These are phyloP conservation scores for Neonectria coccinea DNA, from an alignment of 2,329 filamentous ascomycete species.

Conservation along the genomic window DNA sequence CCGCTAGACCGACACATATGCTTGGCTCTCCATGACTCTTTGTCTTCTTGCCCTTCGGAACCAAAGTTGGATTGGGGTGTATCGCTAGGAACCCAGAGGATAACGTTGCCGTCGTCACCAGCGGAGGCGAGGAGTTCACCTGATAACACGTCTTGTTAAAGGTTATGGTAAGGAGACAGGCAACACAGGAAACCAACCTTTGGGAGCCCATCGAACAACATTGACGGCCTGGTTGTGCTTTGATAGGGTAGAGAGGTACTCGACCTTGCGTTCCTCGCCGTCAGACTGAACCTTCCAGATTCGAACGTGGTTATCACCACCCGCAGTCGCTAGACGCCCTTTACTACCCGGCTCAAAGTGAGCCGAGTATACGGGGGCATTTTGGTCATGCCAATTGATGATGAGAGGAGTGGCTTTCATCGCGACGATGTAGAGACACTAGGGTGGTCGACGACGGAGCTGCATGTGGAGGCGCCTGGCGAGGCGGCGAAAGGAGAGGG, in stretches of 20 bases:
- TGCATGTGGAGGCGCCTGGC: constrained; percentile 46
- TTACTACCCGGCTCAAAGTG: constrained; percentile 96
- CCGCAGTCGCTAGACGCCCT: constrained; percentile 90
- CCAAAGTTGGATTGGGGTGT: constrained; percentile 77
- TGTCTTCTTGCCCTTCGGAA: constrained; percentile 88
- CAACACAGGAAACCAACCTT: constrained; percentile 68
- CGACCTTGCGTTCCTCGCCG: constrained; percentile 88
- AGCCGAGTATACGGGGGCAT: constrained; percentile 95
- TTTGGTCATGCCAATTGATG: constrained; percentile 99
- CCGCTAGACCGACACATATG: constrained; percentile 97
- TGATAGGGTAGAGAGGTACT: constrained; percentile 89
- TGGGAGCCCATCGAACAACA: constrained; percentile 94
- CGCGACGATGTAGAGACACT: constrained; percentile 50
- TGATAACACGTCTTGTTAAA: constrained; percentile 53
- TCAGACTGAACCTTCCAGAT: constrained; percentile 91
- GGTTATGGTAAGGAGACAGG: constrained; percentile 4
- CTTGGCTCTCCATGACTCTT: constrained; percentile 96
- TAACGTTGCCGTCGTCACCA: constrained; percentile 96
- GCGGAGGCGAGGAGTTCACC: constrained; percentile 94
- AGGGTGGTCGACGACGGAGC: constrained; percentile 43
- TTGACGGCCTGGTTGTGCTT: constrained; percentile 99
- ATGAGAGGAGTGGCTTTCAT: constrained; percentile 98
- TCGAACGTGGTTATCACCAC: constrained; percentile 96
- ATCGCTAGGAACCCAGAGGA: constrained; percentile 94
- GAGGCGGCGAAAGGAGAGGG: constrained; percentile 14